phyloP scores from a whole-genome alignment of 257 asterid genomes.

The Agastache rugosa region DNA sequence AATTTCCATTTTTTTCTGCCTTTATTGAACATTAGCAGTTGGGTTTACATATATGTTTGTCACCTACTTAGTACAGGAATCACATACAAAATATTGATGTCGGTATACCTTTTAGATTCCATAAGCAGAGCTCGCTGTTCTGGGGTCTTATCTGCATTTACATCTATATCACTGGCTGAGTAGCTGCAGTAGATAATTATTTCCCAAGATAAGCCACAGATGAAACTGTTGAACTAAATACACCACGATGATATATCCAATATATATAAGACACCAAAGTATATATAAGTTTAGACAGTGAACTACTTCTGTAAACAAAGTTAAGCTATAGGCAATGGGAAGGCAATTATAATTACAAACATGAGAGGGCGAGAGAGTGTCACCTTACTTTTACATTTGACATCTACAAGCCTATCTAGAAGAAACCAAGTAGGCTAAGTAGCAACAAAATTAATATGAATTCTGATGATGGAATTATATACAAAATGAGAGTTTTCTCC shows the following conservation, averaged over 20 bases:
- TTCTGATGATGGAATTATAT: background rate
- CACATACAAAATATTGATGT: background rate
- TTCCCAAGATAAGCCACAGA: conserved; percentile 34
- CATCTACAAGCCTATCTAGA: background rate
- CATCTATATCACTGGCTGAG: conserved; percentile 63
- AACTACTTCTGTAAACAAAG: background rate
- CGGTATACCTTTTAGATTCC: conserved; percentile 78
- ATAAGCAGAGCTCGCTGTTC: conserved; percentile 73
- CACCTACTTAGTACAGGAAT: conserved; percentile 6
- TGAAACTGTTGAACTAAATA: background rate
- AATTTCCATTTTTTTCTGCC: conserved; percentile 5
- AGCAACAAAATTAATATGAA: background rate
- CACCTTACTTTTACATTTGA: background rate
- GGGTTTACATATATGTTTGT: conserved; percentile 1
- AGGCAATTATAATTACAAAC: background rate
- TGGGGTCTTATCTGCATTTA: conserved; percentile 47
- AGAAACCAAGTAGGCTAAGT: background rate
- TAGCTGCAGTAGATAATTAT: conserved; percentile 55
- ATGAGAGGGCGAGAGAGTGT: background rate
- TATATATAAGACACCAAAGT: background rate
- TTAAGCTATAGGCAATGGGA: background rate
- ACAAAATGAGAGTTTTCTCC: background rate
- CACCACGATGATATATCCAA: background rate
- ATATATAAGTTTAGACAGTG: background rate
- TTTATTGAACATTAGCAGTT: conserved; percentile 21